These are phyloP conservation scores for Candida endomychidarum DNA, from an alignment of 805 yeast species.

Conservation along the genomic window DNA sequence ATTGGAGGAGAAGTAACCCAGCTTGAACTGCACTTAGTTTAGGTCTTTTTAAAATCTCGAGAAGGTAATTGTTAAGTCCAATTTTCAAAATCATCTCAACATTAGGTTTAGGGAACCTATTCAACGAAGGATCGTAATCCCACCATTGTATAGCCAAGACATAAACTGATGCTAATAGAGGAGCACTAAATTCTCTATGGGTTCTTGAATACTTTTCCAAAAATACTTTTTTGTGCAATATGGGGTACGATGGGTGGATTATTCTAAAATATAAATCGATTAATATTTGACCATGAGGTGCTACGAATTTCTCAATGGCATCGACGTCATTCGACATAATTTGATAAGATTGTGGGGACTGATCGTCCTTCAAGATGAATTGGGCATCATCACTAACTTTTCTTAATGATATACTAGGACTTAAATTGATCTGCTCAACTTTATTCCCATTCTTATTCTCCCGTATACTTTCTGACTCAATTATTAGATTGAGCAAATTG, in stretches of 20 bases:
- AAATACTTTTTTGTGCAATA: slow-evolving; percentile 86
- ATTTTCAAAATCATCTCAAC: slow-evolving; percentile 46
- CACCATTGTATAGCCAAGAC: slow-evolving; percentile 90
- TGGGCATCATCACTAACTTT: slow-evolving; percentile 76
- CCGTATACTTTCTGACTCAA: slow-evolving; percentile 27
- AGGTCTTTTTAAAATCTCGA: slow-evolving; percentile 80
- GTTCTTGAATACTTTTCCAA: slow-evolving; percentile 88
- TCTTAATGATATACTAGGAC: slow-evolving; percentile 64
- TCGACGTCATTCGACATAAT: slow-evolving; percentile 77
- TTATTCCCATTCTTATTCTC: slow-evolving; percentile 27
- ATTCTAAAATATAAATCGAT: slow-evolving; percentile 80
- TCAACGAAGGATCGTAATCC: slow-evolving; percentile 80
- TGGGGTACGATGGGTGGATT: slow-evolving; percentile 90
- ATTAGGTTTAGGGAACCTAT: slow-evolving; percentile 78
- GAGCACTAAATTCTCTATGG: slow-evolving; percentile 88
- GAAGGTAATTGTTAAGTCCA: slow-evolving; percentile 66
- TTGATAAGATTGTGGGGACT: slow-evolving; percentile 64
- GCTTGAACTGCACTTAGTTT: slow-evolving; percentile 91
- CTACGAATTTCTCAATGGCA: slow-evolving; percentile 76
- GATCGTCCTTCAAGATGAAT: slow-evolving; percentile 80
- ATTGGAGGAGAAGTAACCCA: slow-evolving; percentile 74
- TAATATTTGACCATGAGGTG: slow-evolving; percentile 88
- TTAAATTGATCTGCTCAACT: slow-evolving; percentile 77
- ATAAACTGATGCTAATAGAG: slow-evolving; percentile 87
- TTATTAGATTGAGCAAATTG: slow-evolving; percentile 62